phyloP scores from a whole-genome alignment of 371 early-diverging fungal genomes.

The Apophysomyces sp. region DNA sequence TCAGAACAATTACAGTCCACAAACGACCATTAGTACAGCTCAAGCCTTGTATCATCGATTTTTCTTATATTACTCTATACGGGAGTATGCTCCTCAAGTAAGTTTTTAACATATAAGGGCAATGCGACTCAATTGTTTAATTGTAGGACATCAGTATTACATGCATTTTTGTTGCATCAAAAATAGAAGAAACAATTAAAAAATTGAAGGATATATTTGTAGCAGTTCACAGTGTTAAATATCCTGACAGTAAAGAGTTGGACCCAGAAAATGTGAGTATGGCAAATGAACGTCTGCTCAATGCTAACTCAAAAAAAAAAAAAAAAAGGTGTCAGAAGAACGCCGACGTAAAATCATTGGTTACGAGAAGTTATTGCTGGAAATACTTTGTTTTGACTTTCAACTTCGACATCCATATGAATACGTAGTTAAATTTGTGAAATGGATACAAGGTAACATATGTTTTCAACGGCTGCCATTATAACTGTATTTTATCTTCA shows the following conservation, averaged over 20 bases:
- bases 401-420: constrained; percentile 61
- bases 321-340: constrained; percentile 46
- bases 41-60: constrained; percentile 73
- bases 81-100: constrained; percentile 44
- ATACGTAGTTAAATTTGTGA: constrained; percentile 63
- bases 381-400: constrained; percentile 67
- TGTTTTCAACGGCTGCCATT: neutral
- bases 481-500: neutral
- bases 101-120: neutral
- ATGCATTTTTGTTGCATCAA: constrained; percentile 74
- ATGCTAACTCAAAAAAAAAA: neutral
- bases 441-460: constrained; percentile 54
- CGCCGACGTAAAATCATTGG: constrained; percentile 53
- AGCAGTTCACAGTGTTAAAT: constrained; percentile 57
- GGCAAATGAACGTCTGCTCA: neutral
- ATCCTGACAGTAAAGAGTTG: constrained; percentile 56
- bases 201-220: constrained; percentile 73
- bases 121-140: neutral
- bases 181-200: constrained; percentile 79
- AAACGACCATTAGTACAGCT: constrained; percentile 72
- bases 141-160: constrained; percentile 59
- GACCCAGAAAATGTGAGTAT: constrained; percentile 49
- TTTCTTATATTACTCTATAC: constrained; percentile 61
- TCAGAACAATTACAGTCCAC: constrained; percentile 48
- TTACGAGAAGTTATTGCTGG: constrained; percentile 60